Evolutionary conservation across 2,329 filamentous ascomycete species (phyloP).

Genomic region (Emergomyces pasteurianus): DNA sequence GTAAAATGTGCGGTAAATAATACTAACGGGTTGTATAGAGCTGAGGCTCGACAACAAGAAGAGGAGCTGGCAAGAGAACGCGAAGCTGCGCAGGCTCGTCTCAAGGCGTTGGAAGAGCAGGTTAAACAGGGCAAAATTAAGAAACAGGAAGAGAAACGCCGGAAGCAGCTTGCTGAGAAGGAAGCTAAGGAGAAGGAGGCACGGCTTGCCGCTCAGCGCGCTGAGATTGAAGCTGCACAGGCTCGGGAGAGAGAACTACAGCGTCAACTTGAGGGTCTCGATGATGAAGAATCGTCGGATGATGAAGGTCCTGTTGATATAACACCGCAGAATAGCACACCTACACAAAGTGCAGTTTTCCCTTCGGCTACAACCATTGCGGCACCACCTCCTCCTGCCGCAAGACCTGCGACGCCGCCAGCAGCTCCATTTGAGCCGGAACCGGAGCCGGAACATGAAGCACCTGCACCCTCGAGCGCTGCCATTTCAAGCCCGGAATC

Average conservation of each 20-base stretch:
- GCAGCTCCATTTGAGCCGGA: conserved; percentile 32
- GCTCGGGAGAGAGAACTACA: conserved; percentile 85
- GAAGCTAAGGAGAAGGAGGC: conserved; percentile 82
- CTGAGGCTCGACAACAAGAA: conserved; percentile 62
- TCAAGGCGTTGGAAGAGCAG: conserved; percentile 85
- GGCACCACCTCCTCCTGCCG: conserved; percentile 17
- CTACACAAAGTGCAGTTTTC: conserved; percentile 45
- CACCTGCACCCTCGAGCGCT: conserved; percentile 35
- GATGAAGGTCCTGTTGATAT: conserved; percentile 67
- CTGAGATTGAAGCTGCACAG: conserved; percentile 82
- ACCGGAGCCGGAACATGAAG: conserved; percentile 40
- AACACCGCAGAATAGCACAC: conserved; percentile 49
- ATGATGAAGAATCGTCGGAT: conserved; percentile 65
- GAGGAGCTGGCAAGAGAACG: conserved; percentile 69
- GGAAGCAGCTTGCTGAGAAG: conserved; percentile 74
- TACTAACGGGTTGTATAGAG: conserved; percentile 39
- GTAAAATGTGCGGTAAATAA: neutral
- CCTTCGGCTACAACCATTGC: conserved; percentile 21
- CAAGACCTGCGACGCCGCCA: conserved; percentile 13
- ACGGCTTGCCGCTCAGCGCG: conserved; percentile 69
- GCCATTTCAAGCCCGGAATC: conserved; percentile 34
- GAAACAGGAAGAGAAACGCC: conserved; percentile 92
- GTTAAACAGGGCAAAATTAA: conserved; percentile 86
- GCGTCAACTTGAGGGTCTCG: conserved; percentile 68
- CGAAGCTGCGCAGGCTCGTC: conserved; percentile 66